Conservation (phyloP, 2,329 filamentous ascomycete species). For the Phialophora macrospora region DNA sequence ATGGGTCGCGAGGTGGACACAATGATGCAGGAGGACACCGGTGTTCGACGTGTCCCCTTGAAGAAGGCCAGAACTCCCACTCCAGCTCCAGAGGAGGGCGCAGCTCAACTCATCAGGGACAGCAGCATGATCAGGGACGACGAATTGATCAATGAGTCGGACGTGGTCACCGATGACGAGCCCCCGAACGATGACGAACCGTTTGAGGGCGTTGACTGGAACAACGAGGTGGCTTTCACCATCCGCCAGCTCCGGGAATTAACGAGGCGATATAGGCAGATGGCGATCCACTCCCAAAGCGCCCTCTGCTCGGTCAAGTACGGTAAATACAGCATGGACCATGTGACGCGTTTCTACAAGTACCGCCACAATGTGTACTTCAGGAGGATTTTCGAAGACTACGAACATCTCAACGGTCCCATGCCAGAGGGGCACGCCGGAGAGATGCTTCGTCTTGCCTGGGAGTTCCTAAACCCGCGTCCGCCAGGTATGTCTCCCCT, state of each 20-base stretch:
- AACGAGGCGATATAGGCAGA: neutral
- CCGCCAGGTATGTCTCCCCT: neutral
- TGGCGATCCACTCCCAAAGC: neutral
- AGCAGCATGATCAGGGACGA: neutral
- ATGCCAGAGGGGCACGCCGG: neutral
- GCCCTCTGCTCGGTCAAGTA: neutral
- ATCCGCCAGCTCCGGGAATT: neutral
- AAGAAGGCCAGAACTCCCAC: neutral
- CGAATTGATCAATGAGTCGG: neutral
- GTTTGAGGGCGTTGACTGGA: neutral
- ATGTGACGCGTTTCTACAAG: neutral
- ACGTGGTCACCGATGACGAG: neutral
- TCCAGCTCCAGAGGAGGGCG: neutral
- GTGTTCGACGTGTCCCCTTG: neutral
- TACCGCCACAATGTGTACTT: neutral
- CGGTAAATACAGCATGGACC: neutral
- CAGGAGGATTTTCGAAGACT: neutral
- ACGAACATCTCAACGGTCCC: neutral
- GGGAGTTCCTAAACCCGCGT: neutral
- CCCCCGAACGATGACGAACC: neutral
- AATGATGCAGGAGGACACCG: conserved; percentile 28
- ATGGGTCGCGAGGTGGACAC: conserved; percentile 33
- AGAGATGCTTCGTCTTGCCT: neutral
- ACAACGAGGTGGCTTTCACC: neutral
- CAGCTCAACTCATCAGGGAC: neutral